Evolutionary conservation across 164 flowering plant species (phyloP).

Genomic region (Vitis riparia): DNA sequence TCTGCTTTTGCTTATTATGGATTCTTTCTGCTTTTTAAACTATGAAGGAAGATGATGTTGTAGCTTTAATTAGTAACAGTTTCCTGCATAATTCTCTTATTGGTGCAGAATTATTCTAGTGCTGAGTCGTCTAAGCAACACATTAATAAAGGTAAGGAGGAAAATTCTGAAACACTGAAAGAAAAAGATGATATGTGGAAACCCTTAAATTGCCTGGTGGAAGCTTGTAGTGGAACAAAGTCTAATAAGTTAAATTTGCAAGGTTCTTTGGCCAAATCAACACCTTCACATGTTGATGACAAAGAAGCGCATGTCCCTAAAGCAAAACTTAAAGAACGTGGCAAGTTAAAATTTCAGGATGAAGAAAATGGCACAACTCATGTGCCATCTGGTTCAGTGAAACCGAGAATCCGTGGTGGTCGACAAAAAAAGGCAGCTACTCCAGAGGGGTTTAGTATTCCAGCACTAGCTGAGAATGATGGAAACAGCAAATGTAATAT

Average conservation of each 20-base stretch:
- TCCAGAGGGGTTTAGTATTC: slow-evolving; percentile 12
- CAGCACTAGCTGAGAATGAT: slow-evolving; percentile 17
- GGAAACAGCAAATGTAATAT: slow-evolving; percentile 10
- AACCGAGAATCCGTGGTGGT: not conserved
- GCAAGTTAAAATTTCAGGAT: slow-evolving; percentile 7
- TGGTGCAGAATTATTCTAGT: slow-evolving; percentile 19
- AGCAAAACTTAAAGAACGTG: slow-evolving; percentile 5
- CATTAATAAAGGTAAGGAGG: slow-evolving; percentile 1
- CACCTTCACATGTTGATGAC: not conserved
- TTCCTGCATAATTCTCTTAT: not conserved
- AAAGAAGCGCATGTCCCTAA: slow-evolving; percentile 5
- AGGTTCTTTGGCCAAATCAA: not conserved
- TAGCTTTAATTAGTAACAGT: not conserved
- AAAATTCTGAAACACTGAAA: slow-evolving; percentile 3
- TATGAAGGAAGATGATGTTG: not conserved
- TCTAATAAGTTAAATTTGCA: not conserved
- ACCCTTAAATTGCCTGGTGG: slow-evolving; percentile 17
- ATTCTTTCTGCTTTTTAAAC: not conserved
- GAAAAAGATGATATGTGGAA: slow-evolving; percentile 18
- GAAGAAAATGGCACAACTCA: slow-evolving; percentile 7
- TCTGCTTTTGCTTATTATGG: not conserved
- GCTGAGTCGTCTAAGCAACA: slow-evolving; percentile 17
- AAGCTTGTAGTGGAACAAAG: slow-evolving; percentile 18
- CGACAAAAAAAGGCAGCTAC: slow-evolving; percentile 10
- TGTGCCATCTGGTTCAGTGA: slow-evolving; percentile 11